phyloP scores from a whole-genome alignment of 2,329 filamentous ascomycete genomes.

The Fusarium sp. region DNA sequence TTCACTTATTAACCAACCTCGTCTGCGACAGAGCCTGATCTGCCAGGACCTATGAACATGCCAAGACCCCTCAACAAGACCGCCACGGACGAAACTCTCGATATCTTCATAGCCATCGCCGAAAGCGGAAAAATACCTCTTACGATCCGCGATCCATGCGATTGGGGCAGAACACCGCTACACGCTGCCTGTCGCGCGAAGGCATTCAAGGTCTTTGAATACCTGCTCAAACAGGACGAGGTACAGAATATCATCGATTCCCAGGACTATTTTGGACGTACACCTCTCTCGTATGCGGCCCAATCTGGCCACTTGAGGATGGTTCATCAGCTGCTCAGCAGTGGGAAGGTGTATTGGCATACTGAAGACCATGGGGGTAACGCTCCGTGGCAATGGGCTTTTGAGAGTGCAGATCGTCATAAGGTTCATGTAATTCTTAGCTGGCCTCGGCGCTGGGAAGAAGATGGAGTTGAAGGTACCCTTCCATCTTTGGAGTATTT shows the following conservation, averaged over 20 bases:
- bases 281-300: not conserved
- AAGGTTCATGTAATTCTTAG: no score
- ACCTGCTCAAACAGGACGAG: fast-evolving
- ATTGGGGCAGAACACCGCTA: not conserved
- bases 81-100: not conserved
- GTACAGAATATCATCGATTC: not conserved
- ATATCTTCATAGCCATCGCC: not conserved
- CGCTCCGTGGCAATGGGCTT: no score
- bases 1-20: not conserved
- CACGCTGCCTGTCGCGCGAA: not conserved
- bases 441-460: no score
- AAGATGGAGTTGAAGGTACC: no score
- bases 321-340: not conserved
- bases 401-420: no score
- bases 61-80: not conserved
- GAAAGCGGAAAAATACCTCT: not conserved
- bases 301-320: fast-evolving
- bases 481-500: no score
- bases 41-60: no score
- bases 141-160: not conserved
- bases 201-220: fast-evolving
- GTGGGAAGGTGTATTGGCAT: not conserved
- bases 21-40: no score
- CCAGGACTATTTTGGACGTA: not conserved
- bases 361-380: no score